Evolutionary conservation across 108 stramenopile genomes (phyloP), one percentile per base, ranked within the genome.

Genomic region (Fistulifera solaris): DNA sequence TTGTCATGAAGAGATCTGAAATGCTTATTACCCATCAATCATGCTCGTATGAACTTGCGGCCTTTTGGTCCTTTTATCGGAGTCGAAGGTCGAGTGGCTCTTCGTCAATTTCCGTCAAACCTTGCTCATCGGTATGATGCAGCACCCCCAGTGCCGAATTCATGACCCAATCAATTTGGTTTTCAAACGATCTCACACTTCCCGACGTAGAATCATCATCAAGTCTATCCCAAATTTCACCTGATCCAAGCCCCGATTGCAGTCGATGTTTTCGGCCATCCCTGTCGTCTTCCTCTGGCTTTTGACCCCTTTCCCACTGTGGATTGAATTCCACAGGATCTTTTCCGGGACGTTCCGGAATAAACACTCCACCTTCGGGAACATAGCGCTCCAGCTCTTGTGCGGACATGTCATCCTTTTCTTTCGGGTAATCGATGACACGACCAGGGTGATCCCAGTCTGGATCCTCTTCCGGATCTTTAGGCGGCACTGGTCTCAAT

Each of bases 151-250:
- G 57, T 26, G 72, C 67, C 24, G 58, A 54, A 22, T 56, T 38
- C 38, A 73, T 55, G 0, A 73, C 72, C 72, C 72, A 73, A 45
- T 68, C 63, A 42, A 73, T 60, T 35, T 35, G 31, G 31, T 35
- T 35, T 35, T 35, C 31, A 35, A 35, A 35, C 31, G 31, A 35
- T 8, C 31, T 35, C 46, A 59, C 49, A 51, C 63, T 61, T 10
- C 48, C 56, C 1, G 51, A 48, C 13, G 19, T 58, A 19, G 38
- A 38, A 19, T n/a, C 40, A 22, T 23, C 39, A 6, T 44, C 43
- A 2, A 57, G 41, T 2, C 25, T 17, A 27, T 57, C 56, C 56
- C 56, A 57, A 57, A 57, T 27, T 57, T 57, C 56, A 1, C 56
- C 56, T 13, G 40, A 17, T 44, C 56, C 56, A 23, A 57, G 18